Base-by-base conservation (phyloP, 768 basidiomycete genomes). In the Mycena olivaceomarginata region DNA sequence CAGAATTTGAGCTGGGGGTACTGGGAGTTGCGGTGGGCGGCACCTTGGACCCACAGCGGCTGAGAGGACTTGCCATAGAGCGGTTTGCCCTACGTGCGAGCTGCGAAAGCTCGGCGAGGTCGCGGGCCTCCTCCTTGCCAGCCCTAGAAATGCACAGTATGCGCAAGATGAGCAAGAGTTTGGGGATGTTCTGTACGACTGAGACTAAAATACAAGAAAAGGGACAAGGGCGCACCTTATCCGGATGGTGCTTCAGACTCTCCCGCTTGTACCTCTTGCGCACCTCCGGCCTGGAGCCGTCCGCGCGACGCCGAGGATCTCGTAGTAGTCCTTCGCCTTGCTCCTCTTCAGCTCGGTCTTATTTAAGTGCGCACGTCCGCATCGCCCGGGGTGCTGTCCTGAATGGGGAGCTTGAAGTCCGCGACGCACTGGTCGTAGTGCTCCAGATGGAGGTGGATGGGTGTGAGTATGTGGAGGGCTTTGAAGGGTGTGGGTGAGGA, bases 1-100 rank as follows among this genome's bases (percentile, higher is more conserved):
- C 95, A 90, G 84, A 98, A 95, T 86, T 98, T 98, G 80, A 98
- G 92, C 85, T 98, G 97, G n/a, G 95, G 96, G 90, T 94, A 98
- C 15, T 90, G 93, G 12, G 96, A 98, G 88, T 99, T 99, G 80
- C 95, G 90, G 85, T 93, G 91, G 46, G 98, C 97, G 70, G 94
- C 92, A 72, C 90, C 93, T 86, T 98, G 97, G 59, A 98, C 93
- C 94, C 96, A 98, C 65, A 85, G 88, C 12, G 95, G 94, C 82
- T 98, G 93, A 79, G 91, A 89, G 13, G 95, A 96, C 82, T 93
- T 90, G 75, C 98, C 97, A 82, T 98, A 96, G 66, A 99, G 85
- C 12, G 97, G 93, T 86, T 96, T 93, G 72, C 98, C 98, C 75
- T 94, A 79, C 87, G 86, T 4, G 92, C 94, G 31, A 92, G 92